These are phyloP conservation scores for Murraya koenigii DNA, from an alignment of 345 rosid species.

Conservation along the genomic window DNA sequence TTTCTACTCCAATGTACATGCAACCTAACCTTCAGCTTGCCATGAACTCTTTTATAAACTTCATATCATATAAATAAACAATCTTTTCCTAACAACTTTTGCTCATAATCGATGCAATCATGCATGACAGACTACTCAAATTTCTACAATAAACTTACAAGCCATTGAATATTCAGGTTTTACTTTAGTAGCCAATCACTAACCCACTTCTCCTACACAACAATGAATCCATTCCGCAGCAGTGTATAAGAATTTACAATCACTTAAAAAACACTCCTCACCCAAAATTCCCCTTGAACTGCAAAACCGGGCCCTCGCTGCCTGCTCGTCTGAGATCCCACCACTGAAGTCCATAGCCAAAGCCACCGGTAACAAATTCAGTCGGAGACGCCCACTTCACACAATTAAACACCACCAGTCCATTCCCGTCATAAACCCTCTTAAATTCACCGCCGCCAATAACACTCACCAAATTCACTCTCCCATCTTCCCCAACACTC, in stretches of 20 bases:
- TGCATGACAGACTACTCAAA: too few species aligned
- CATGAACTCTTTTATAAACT: neutral
- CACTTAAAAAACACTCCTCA: constrained; percentile 24
- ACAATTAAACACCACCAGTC: constrained; percentile 68
- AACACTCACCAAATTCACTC: constrained; percentile 45
- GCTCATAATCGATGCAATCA: too few species aligned
- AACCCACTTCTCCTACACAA: too few species aligned
- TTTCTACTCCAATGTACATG: neutral
- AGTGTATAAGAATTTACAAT: too few species aligned
- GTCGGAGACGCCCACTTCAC: constrained; percentile 81
- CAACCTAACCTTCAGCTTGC: neutral
- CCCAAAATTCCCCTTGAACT: constrained; percentile 69
- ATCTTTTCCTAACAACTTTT: too few species aligned
- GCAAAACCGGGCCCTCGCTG: constrained; percentile 69
- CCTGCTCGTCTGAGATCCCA: constrained; percentile 84
- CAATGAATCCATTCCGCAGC: too few species aligned
- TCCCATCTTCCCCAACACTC: constrained; percentile 60
- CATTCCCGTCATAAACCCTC: constrained; percentile 68
- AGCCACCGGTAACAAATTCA: constrained; percentile 90
- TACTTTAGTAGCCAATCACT: too few species aligned
- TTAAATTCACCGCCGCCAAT: constrained; percentile 28
- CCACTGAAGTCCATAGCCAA: constrained; percentile 78
- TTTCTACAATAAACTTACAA: too few species aligned
- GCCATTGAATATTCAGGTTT: too few species aligned
- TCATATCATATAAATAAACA: neutral